Evolutionary conservation across 1,139 yeast genomes (phyloP).

Genomic region (Komagataea norvegica): DNA sequence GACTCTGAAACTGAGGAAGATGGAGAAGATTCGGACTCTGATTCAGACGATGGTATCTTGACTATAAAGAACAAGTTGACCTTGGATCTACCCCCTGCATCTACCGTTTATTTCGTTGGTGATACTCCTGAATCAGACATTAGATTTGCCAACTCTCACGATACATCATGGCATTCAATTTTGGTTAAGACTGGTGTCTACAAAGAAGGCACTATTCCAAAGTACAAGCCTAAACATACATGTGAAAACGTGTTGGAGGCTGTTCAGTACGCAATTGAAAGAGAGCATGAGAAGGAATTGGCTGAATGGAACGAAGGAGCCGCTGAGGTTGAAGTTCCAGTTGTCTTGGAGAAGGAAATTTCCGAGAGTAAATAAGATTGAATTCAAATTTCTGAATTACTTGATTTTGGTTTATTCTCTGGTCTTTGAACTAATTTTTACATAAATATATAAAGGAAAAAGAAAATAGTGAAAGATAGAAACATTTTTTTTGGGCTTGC

Average conservation of each 20-base stretch:
- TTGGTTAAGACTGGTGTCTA: constrained; percentile 85
- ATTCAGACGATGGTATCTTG: constrained; percentile 34
- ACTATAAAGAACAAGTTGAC: constrained; percentile 37
- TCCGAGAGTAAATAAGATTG: constrained; percentile 1
- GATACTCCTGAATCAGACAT: constrained; percentile 92
- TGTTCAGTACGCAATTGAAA: constrained; percentile 74
- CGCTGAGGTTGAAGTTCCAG: constrained; percentile 26
- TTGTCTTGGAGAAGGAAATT: constrained; percentile 19
- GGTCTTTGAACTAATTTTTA: no score
- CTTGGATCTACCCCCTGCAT: constrained; percentile 70
- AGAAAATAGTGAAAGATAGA: no score
- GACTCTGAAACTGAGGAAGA: constrained; percentile 28
- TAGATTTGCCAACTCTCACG: constrained; percentile 82
- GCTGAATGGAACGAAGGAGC: constrained; percentile 54
- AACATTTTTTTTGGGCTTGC: no score
- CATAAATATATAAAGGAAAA: no score
- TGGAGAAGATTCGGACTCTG: constrained; percentile 31
- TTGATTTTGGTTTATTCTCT: neutral
- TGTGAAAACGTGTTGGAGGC: constrained; percentile 77
- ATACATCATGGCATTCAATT: constrained; percentile 77
- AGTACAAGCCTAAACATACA: constrained; percentile 69
- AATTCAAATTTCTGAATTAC: neutral
- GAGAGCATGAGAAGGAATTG: constrained; percentile 69
- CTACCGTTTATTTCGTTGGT: constrained; percentile 84
- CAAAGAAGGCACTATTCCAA: constrained; percentile 73